These are phyloP conservation scores for Fusarium abutilonis DNA, from an alignment of 2,329 filamentous ascomycete species.

Conservation along the genomic window DNA sequence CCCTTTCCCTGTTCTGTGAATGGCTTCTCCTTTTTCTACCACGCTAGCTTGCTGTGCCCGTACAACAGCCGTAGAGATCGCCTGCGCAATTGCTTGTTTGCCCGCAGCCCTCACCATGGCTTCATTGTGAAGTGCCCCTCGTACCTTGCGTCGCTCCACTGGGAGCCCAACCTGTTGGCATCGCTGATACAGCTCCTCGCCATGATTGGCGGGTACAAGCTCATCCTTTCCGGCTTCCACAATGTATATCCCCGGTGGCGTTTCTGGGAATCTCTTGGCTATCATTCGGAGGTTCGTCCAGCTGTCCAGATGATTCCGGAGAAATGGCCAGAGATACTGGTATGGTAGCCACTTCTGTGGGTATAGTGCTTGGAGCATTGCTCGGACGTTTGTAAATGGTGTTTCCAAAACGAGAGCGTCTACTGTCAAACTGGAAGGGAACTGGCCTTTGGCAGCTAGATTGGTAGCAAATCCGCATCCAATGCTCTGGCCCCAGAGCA, in stretches of 20 bases:
- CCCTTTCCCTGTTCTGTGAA: conserved; percentile 8
- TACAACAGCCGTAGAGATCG: conserved; percentile 41
- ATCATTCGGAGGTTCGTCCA: conserved; percentile 61
- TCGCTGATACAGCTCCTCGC: conserved; percentile 55
- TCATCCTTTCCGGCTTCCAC: conserved; percentile 68
- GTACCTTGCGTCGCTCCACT: conserved; percentile 57
- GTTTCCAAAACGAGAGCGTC: conserved; percentile 75
- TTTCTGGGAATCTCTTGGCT: conserved; percentile 39
- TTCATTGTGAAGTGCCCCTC: conserved; percentile 66
- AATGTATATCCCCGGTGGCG: conserved; percentile 57
- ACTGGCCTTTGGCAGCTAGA: conserved; percentile 55
- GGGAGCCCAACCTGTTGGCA: conserved; percentile 60
- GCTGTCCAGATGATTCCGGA: conserved; percentile 71
- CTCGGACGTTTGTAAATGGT: conserved; percentile 75
- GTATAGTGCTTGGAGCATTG: conserved; percentile 77
- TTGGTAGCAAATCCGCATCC: conserved; percentile 77
- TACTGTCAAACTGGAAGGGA: conserved; percentile 53
- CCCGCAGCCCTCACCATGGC: conserved; percentile 56
- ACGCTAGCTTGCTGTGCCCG: conserved; percentile 21
- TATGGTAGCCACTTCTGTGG: conserved; percentile 85
- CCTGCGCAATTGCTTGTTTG: conserved; percentile 43
- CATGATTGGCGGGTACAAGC: conserved; percentile 64
- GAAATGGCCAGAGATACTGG: conserved; percentile 76
- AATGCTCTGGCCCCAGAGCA: conserved; percentile 83
- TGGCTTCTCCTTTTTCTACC: conserved; percentile 7